A percentile compares a stretch with the other conserved stretches of the same genome.
Evolutionary conservation across 139 green algal genomes (phyloP).

Genomic region (Chlamydomonas schloesseri): DNA sequence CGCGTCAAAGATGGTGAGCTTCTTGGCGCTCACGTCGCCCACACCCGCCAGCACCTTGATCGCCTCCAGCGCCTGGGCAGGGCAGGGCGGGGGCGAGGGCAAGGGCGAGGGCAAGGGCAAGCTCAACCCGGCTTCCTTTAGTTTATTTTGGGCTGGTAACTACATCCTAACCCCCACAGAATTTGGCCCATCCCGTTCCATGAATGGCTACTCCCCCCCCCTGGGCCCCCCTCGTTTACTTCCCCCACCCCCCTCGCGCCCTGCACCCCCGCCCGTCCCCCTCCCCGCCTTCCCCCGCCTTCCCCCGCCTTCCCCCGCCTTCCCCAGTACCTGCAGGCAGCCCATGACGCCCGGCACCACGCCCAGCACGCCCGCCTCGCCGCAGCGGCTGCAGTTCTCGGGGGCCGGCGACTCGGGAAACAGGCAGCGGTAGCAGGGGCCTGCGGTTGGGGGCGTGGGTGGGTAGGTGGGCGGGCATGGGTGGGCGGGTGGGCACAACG

Average conservation of each 20-base stretch:
- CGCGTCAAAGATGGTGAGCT: conserved; percentile 84
- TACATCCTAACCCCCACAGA: too few relatives aligned
- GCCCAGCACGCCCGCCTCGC: conserved; percentile 93
- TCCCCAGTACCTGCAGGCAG: conserved; percentile 88
- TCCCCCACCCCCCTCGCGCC: too few relatives aligned
- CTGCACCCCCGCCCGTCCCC: too few relatives aligned
- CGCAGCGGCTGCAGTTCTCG: conserved; percentile 88
- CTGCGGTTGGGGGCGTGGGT: neutral
- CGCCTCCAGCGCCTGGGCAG: conserved; percentile 94
- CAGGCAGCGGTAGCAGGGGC: conserved; percentile 83
- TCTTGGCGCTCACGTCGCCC: conserved; percentile 69
- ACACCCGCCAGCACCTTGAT: conserved; percentile 89
- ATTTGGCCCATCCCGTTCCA: too few relatives aligned
- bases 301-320: neutral
- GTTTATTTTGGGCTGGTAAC: neutral
- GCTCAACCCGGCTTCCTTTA: too few relatives aligned
- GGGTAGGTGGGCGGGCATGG: too few relatives aligned
- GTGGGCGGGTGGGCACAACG: too few relatives aligned
- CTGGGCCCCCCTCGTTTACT: too few relatives aligned
- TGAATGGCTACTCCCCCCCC: too few relatives aligned
- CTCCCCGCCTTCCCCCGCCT: neutral
- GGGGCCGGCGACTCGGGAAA: conserved; percentile 86
- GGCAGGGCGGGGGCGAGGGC: neutral
- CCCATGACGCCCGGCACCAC: conserved; percentile 94
- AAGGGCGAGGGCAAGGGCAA: too few relatives aligned